Percentiles rank a stretch among this genome's conserved stretches.
Evolutionary conservation across 768 basidiomycete species (phyloP).

Genomic region (Calocybe gangraenosa): DNA sequence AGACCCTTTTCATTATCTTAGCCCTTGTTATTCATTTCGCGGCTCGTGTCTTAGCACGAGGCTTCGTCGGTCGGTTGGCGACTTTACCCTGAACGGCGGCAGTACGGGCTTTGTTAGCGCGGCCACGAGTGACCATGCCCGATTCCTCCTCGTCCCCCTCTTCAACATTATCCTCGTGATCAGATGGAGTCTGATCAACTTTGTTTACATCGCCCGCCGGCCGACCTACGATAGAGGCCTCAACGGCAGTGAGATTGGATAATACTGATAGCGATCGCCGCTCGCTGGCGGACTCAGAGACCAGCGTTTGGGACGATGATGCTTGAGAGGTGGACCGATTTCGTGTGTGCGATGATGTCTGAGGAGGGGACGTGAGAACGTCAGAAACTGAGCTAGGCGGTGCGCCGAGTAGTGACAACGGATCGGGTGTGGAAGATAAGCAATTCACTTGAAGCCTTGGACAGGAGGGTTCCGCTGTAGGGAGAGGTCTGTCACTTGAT

Average conservation of each 20-base stretch:
- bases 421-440: slow-evolving; percentile 10
- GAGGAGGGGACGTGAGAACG: slow-evolving; percentile 12
- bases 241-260: slow-evolving; percentile 35
- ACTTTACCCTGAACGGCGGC: slow-evolving; percentile 3
- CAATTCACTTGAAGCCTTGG: slow-evolving; percentile 4
- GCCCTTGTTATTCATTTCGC: slow-evolving; percentile 5
- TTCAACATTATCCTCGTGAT: slow-evolving; percentile 12
- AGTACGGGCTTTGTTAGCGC: slow-evolving; percentile 19
- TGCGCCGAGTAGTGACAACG: slow-evolving; percentile 9
- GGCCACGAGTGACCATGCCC: slow-evolving; percentile 37
- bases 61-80: slow-evolving; percentile 3
- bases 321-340: slow-evolving; percentile 35
- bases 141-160: slow-evolving; percentile 18
- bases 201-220: slow-evolving; percentile 17
- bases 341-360: slow-evolving; percentile 24
- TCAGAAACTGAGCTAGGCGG: slow-evolving; percentile 7
- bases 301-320: slow-evolving; percentile 29
- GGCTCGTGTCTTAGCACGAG: slow-evolving; percentile 10
- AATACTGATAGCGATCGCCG: slow-evolving; percentile 35
- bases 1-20: not conserved
- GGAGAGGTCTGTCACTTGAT: too few species aligned
- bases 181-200: slow-evolving; percentile 10
- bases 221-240: slow-evolving; percentile 10
- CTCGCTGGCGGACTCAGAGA: slow-evolving; percentile 19
- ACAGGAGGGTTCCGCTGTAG: slow-evolving; percentile 2